Conservation (phyloP, 2,329 filamentous ascomycete species). For the Neoscytalidium dimidiatum region DNA sequence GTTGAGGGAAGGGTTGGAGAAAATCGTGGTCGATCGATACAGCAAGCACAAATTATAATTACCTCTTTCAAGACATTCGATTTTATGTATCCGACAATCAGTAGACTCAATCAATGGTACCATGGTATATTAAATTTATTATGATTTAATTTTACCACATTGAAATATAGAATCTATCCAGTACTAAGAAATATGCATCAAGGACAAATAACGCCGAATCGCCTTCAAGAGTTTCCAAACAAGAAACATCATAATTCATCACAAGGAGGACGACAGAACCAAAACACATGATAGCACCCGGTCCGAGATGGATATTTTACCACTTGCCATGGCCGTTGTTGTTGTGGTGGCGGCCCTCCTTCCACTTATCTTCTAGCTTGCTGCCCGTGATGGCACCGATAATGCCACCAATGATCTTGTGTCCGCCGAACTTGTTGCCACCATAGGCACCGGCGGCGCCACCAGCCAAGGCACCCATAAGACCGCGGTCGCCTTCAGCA, state of each 20-base stretch:
- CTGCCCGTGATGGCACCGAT: constrained; percentile 59
- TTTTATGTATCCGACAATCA: not conserved
- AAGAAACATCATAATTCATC: too few relatives aligned
- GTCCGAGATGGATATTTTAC: not conserved
- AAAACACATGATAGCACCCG: too few relatives aligned
- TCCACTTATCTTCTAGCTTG: constrained; percentile 57
- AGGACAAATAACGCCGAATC: not conserved
- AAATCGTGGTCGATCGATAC: constrained; percentile 20
- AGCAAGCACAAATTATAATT: constrained; percentile 32
- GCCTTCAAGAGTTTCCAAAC: too few relatives aligned
- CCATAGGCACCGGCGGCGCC: constrained; percentile 59
- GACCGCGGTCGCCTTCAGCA: constrained; percentile 57
- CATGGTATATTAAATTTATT: too few relatives aligned
- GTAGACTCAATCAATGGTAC: too few relatives aligned
- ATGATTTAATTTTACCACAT: too few relatives aligned
- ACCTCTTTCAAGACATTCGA: too few relatives aligned
- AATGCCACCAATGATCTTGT: constrained; percentile 59
- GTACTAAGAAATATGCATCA: too few relatives aligned
- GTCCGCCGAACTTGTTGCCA: constrained; percentile 57
- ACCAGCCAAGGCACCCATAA: constrained; percentile 59
- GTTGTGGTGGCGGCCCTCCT: constrained; percentile 37
- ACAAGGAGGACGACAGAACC: too few relatives aligned
- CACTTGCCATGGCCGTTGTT: not conserved
- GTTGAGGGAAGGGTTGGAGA: constrained; percentile 51
- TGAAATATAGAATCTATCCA: too few relatives aligned